phyloP scores from a whole-genome alignment of 2,329 filamentous ascomycete species.

The Cercospora sp. region DNA sequence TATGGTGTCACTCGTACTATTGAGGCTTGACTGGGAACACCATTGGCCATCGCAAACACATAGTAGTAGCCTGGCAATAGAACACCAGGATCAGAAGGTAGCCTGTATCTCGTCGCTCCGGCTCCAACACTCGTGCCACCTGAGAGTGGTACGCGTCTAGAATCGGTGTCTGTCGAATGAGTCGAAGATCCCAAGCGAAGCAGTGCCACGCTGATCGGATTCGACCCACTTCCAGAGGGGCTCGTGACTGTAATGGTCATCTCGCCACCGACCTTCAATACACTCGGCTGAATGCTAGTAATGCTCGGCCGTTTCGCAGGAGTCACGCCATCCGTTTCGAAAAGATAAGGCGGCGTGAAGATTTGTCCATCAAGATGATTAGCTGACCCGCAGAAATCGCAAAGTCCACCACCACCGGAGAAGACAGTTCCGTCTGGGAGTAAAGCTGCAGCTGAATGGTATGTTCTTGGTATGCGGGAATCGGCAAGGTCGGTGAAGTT shows the following conservation, averaged over 20 bases:
- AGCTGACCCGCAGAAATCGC: not conserved
- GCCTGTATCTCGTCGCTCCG: not conserved
- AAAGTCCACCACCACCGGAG: not conserved
- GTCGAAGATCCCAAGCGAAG: not conserved
- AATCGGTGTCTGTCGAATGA: not conserved
- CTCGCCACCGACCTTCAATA: not conserved
- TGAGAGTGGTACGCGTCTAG: not conserved
- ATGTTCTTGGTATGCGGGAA: not conserved
- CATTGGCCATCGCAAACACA: slow-evolving; percentile 7
- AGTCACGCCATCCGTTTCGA: not conserved
- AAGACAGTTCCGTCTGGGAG: not conserved
- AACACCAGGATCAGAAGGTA: slow-evolving; percentile 7
- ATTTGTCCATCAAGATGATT: not conserved
- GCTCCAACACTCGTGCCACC: not conserved
- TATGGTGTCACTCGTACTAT: not conserved
- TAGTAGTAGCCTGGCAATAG: slow-evolving; percentile 1
- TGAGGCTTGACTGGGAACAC: not conserved
- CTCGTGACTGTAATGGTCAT: not conserved
- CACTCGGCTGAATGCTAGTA: not conserved
- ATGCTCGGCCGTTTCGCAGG: not conserved
- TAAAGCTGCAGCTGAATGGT: not conserved
- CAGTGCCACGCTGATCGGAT: not conserved
- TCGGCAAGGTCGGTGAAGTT: not conserved
- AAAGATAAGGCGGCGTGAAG: not conserved
- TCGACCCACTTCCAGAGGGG: not conserved